Conservation (phyloP, 768 basidiomycete species). For the Tylopilus sp. region DNA sequence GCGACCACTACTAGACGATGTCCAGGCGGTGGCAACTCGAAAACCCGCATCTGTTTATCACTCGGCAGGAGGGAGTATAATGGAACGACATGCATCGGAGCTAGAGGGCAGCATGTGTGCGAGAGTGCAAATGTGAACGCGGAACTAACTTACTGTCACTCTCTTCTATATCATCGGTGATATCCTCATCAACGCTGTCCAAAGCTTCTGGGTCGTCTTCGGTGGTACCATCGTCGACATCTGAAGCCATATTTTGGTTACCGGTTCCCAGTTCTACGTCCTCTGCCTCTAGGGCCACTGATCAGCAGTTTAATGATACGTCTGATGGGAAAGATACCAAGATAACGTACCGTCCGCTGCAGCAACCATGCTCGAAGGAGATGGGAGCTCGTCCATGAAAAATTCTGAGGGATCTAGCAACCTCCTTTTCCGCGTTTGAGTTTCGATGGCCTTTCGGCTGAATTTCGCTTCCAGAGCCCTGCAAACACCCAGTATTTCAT, state of each 20-base stretch:
- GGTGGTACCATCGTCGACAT: constrained; percentile 58
- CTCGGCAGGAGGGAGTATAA: constrained; percentile 90
- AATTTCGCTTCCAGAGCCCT: constrained; percentile 76
- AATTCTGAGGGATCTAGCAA: constrained; percentile 24
- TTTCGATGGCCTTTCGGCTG: constrained; percentile 59
- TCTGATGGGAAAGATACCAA: background rate
- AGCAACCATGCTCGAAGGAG: constrained; percentile 14
- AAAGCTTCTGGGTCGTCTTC: constrained; percentile 73
- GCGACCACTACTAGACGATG: constrained; percentile 88
- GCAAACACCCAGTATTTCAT: constrained; percentile 87
- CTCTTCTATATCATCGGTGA: constrained; percentile 55
- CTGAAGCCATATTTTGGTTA: constrained; percentile 54
- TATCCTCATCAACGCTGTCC: constrained; percentile 69
- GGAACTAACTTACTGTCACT: constrained; percentile 51
- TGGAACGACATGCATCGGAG: constrained; percentile 91
- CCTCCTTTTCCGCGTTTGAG: constrained; percentile 40
- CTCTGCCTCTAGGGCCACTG: constrained; percentile 77
- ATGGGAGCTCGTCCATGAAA: constrained; percentile 25
- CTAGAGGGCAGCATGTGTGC: constrained; percentile 37
- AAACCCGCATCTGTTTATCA: constrained; percentile 94
- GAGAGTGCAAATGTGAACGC: constrained; percentile 2
- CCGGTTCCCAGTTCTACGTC: constrained; percentile 67
- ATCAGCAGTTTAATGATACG: background rate
- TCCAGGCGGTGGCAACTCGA: constrained; percentile 76
- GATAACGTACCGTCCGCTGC: constrained; percentile 16